Evolutionary conservation across 805 yeast species (phyloP).

Genomic region (Wickerhamiella lipophila): DNA sequence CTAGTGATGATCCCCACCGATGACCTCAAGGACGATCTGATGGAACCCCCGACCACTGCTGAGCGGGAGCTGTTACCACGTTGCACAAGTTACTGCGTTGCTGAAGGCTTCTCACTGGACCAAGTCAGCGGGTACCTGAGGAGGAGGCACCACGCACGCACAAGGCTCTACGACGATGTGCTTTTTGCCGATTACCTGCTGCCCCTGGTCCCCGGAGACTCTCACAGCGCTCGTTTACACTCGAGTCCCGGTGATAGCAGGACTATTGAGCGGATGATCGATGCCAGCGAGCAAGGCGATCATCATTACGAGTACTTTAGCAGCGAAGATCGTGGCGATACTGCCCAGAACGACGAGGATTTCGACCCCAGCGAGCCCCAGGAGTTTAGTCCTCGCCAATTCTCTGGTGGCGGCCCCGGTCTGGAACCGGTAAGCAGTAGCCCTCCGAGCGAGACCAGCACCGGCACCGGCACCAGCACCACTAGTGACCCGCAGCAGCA

Average conservation of each 20-base stretch:
- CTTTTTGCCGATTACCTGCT: constrained; percentile 78
- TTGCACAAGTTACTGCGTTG: constrained; percentile 82
- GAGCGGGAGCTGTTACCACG: constrained; percentile 44
- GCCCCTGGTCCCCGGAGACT: constrained; percentile 68
- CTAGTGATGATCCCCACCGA: constrained; percentile 49
- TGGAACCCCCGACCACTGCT: constrained; percentile 25
- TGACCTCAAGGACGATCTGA: constrained; percentile 14
- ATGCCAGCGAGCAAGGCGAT: constrained; percentile 72
- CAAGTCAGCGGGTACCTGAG: constrained; percentile 52
- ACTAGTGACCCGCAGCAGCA: neutral
- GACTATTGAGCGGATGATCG: constrained; percentile 64
- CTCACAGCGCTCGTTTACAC: constrained; percentile 28
- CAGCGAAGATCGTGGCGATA: constrained; percentile 34
- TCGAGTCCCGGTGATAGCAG: constrained; percentile 30
- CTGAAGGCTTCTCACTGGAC: constrained; percentile 64
- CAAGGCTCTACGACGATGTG: constrained; percentile 85
- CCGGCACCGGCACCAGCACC: too few species aligned
- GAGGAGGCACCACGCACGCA: constrained; percentile 66
- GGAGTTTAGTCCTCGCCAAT: constrained; percentile 43
- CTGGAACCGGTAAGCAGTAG: constrained; percentile 3
- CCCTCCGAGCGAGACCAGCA: neutral
- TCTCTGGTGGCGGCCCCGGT: neutral
- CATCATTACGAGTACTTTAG: constrained; percentile 86
- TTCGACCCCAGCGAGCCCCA: constrained; percentile 92
- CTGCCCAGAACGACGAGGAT: constrained; percentile 34